Base-by-base conservation (phyloP, 768 basidiomycete genomes). In the Leucogyrophana mollusca region DNA sequence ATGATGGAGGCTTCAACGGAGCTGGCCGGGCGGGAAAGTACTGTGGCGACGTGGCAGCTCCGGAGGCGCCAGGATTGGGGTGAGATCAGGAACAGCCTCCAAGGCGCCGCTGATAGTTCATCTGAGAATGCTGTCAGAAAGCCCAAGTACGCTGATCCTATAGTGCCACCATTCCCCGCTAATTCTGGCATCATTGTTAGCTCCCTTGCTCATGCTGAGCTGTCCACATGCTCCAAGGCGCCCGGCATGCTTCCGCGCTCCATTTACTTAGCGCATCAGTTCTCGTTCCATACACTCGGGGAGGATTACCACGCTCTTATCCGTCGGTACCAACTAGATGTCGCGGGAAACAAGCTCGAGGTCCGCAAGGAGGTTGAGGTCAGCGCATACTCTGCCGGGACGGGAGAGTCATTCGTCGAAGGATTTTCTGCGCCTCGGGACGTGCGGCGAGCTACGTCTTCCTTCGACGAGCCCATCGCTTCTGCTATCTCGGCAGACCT, bases 211-310 rank as follows among this genome's bases (percentile, higher is more conserved):
- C 80, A 85, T 34, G 91, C 90, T 0, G 94, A 96, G 60, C 76
- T 95, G 4, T 86, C 87, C 40, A 91, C 90, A 0, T 80, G 64
- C 58, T 82, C 86, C 1, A 71, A 67, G 4, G 79, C 82, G 1
- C 69, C 74, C 0, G 70, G 65, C 2, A 70, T 90, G 27, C 74
- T 89, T 0, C 87, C 91, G 2, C 77, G 83, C 0, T 74, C 88
- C 1, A 74, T 96, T 23, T 95, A 95, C 64, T 81, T 90, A 14
- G 80, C 83, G 0, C 88, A 91, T 53, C 90, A 94, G 50, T 90
- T 95, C 60, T 73, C 83, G 9, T 95, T 95, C 71, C 76, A 80
- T 55, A 76, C 81, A 2, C 74, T 92, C 1, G 80, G 81, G 10
- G 81, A 85, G 51, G 84, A 92, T 54, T 90, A 91, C 58, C 83